phyloP scores from a whole-genome alignment of 2,329 filamentous ascomycete genomes.

The Anisogramma anomala region DNA sequence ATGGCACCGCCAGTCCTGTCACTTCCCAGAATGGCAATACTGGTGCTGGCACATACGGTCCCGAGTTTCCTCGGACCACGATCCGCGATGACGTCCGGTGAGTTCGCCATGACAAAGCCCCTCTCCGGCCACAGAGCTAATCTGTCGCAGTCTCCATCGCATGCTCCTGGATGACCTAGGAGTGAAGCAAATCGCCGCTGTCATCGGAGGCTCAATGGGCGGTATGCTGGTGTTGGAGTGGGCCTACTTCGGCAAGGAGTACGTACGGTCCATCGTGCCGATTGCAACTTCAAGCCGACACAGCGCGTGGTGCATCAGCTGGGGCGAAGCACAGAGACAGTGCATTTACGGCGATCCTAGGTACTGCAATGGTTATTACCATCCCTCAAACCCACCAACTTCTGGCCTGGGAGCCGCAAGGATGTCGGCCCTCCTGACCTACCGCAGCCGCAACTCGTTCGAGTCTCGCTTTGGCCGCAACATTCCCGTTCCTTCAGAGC shows the following conservation, averaged over 20 bases:
- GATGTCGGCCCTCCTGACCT: constrained; percentile 93
- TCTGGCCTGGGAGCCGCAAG: constrained; percentile 85
- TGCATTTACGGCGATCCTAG: constrained; percentile 98
- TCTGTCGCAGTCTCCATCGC: constrained; percentile 54
- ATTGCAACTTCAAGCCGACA: constrained; percentile 78
- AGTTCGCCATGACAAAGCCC: constrained; percentile 22
- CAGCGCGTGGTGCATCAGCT: constrained; percentile 84
- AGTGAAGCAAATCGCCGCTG: constrained; percentile 64
- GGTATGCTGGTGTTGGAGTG: constrained; percentile 88
- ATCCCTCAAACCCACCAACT: constrained; percentile 72
- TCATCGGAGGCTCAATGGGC: constrained; percentile 74
- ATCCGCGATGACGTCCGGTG: constrained; percentile 92
- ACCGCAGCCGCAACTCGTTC: constrained; percentile 93
- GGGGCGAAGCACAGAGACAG: constrained; percentile 79
- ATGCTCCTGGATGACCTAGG: constrained; percentile 70
- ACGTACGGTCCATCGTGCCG: constrained; percentile 68
- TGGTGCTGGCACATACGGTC: constrained; percentile 69
- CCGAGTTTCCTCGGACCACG: constrained; percentile 91
- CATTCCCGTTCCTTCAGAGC: constrained; percentile 71
- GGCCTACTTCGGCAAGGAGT: constrained; percentile 80
- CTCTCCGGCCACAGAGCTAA: background rate
- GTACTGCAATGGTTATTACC: constrained; percentile 94
- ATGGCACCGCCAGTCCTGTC: constrained; percentile 77
- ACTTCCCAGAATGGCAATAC: constrained; percentile 76
- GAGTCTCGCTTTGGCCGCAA: constrained; percentile 92